A percentile compares a stretch with the other conserved stretches of the same genome.
Conservation (phyloP, 192 early-diverging fungal species). For the Mortierella claussenii region DNA sequence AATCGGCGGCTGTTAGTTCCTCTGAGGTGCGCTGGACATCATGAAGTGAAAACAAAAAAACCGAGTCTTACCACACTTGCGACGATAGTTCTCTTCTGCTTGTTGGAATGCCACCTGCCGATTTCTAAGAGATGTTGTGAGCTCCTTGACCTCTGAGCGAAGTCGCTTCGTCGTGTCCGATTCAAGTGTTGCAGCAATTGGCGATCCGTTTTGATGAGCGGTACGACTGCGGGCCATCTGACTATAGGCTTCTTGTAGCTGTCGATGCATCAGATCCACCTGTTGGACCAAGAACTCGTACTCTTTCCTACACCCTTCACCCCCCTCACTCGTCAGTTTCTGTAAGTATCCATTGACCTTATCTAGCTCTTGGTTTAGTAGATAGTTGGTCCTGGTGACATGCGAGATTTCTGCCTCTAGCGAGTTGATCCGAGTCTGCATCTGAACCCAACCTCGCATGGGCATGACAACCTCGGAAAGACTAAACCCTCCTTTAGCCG, state of each 20-base stretch:
- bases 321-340: slow-evolving; percentile 21
- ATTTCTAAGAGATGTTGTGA: slow-evolving; percentile 27
- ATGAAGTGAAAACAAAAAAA: too few relatives aligned
- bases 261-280: slow-evolving; percentile 46
- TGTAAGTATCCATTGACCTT: slow-evolving; percentile 29
- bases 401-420: slow-evolving; percentile 28
- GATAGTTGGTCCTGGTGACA: slow-evolving; percentile 21
- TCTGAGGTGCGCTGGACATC: too few relatives aligned
- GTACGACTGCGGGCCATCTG: not conserved
- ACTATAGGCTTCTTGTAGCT: slow-evolving; percentile 25
- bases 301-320: slow-evolving; percentile 23
- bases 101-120: slow-evolving; percentile 40
- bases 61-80: slow-evolving; percentile 44
- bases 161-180: slow-evolving; percentile 22
- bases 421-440: slow-evolving; percentile 35
- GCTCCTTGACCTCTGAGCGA: slow-evolving; percentile 31
- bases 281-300: slow-evolving; percentile 52
- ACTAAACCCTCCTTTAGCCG: not conserved
- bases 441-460: slow-evolving; percentile 38
- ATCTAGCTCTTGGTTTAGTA: slow-evolving; percentile 45
- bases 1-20: too few relatives aligned
- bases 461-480: slow-evolving; percentile 25
- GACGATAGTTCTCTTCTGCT: slow-evolving; percentile 47
- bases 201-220: not conserved
- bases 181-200: not conserved